phyloP scores from a whole-genome alignment of 176 grass and related monocot genomes.

The Luzula sylvatica region DNA sequence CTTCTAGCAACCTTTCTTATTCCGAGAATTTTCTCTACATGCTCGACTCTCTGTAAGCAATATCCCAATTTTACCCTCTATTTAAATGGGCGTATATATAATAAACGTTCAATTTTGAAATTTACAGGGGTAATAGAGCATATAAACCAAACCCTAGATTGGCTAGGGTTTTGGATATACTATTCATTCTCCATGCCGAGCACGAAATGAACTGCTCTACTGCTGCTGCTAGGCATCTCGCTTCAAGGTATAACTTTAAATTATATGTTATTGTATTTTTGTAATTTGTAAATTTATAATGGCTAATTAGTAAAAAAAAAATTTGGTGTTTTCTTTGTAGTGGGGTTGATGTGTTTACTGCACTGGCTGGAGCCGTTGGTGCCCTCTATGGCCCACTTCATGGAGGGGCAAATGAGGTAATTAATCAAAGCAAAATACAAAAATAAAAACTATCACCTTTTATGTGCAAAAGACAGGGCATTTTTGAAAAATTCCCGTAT shows the following conservation, averaged over 20 bases:
- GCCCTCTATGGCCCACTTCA: conserved; percentile 95
- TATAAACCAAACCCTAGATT: conserved; percentile 86
- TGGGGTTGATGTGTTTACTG: conserved; percentile 95
- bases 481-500: too few relatives aligned
- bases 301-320: conserved; percentile 22
- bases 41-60: conserved; percentile 88
- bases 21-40: conserved; percentile 96
- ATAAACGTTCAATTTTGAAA: not conserved
- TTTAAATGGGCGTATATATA: too few relatives aligned
- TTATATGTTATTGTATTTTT: not conserved
- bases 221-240: conserved; percentile 93
- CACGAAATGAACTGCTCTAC: conserved; percentile 99
- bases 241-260: conserved; percentile 62
- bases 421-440: not conserved
- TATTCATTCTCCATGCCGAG: conserved; percentile 96
- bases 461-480: too few relatives aligned
- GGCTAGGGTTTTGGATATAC: conserved; percentile 73
- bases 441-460: conserved; percentile 18
- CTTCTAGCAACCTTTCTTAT: conserved; percentile 79
- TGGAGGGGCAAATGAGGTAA: conserved; percentile 96
- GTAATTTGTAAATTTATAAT: conserved; percentile 5
- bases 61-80: not conserved
- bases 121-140: conserved; percentile 59
- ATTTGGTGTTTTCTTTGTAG: conserved; percentile 33
- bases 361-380: conserved; percentile 93